Conservation (phyloP, 2,329 filamentous ascomycete genomes). For the Talaromyces islandicus region DNA sequence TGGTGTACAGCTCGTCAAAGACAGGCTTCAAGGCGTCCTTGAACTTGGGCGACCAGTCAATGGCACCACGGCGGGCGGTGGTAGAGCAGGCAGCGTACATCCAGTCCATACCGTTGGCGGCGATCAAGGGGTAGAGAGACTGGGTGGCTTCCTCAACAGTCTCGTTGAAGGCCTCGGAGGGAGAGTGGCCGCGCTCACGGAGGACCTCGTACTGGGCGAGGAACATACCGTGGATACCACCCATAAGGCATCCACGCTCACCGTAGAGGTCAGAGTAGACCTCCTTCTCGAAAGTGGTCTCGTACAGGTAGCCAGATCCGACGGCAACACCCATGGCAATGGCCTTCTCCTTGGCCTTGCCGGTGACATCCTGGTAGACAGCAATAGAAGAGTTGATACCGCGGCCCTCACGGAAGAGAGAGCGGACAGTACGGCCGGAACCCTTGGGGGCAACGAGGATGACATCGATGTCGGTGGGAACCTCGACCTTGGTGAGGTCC, state of each 20-base stretch:
- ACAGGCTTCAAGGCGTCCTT: conserved; percentile 98
- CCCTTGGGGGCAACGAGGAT: conserved; percentile 99
- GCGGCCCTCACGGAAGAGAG: conserved; percentile 97
- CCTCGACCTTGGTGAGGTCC: conserved; percentile 97
- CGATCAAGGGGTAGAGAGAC: conserved; percentile 95
- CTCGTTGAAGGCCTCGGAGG: conserved; percentile 99
- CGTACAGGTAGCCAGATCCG: conserved; percentile 97
- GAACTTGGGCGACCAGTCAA: conserved; percentile 97
- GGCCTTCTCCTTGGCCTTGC: conserved; percentile 97
- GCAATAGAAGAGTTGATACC: conserved; percentile 99
- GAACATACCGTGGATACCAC: conserved; percentile 99
- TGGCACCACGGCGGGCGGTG: conserved; percentile 94
- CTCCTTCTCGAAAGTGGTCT: conserved; percentile 99
- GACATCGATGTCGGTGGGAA: conserved; percentile 92
- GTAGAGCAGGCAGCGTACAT: conserved; percentile 99
- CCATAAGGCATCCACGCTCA: conserved; percentile 99
- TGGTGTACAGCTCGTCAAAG: conserved; percentile 95
- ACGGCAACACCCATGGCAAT: conserved; percentile 94
- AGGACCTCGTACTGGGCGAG: conserved; percentile 99
- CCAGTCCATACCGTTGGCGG: conserved; percentile 98
- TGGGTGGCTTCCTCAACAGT: conserved; percentile 99
- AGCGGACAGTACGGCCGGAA: conserved; percentile 95
- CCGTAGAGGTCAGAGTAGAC: conserved; percentile 99
- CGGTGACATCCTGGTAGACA: conserved; percentile 96
- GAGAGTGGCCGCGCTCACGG: conserved; percentile 94